phyloP scores from a whole-genome alignment of 768 basidiomycete species.

The Auricularia auricula-judae region DNA sequence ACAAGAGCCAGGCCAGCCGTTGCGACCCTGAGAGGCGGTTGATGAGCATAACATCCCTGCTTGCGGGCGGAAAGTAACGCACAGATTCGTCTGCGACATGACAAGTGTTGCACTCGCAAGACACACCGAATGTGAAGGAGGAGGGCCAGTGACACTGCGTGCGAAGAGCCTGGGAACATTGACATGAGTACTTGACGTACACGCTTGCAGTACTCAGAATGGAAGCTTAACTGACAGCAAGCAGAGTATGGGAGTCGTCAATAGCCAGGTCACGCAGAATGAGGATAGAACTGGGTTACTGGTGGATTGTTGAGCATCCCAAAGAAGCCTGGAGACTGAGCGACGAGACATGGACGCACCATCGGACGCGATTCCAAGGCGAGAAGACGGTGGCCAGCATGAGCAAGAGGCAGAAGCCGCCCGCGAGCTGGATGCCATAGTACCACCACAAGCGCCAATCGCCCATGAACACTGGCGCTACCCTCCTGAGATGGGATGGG shows the following conservation, averaged over 20 bases:
- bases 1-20: background rate
- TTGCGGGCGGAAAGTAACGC: background rate
- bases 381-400: background rate
- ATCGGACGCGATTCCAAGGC: background rate
- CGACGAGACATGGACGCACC: background rate
- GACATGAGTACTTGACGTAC: background rate
- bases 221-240: background rate
- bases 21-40: background rate
- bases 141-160: background rate
- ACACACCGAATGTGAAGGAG: background rate
- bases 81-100: background rate
- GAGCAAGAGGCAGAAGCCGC: background rate
- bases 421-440: background rate
- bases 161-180: background rate
- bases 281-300: background rate
- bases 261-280: background rate
- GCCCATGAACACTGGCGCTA: background rate
- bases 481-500: background rate
- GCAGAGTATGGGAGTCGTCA: background rate
- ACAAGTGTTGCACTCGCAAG: background rate
- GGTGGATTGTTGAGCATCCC: background rate
- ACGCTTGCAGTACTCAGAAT: background rate
- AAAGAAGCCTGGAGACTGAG: background rate
- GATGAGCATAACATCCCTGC: no score
- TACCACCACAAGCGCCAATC: background rate